A percentile compares a stretch with the other conserved stretches of the same genome.
Evolutionary conservation across 2,329 filamentous ascomycete species (phyloP).

Genomic region (Colletotrichum melonis): DNA sequence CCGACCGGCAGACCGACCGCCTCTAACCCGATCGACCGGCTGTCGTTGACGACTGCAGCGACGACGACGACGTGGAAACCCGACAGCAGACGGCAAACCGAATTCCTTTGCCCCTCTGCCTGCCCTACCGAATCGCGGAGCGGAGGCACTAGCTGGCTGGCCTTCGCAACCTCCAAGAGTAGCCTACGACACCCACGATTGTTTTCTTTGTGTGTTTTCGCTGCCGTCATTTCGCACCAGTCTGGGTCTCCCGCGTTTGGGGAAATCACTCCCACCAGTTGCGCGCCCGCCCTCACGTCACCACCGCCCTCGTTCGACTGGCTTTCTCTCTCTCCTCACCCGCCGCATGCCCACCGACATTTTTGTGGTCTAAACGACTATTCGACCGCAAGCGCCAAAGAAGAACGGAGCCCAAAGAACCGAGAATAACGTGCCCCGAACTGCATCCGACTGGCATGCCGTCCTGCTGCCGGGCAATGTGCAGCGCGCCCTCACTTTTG

Average conservation of each 20-base stretch:
- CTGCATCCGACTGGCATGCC: constrained; percentile 28
- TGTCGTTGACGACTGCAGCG: constrained; percentile 7
- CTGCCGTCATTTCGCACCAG: neutral
- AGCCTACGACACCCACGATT: neutral
- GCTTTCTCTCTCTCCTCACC: constrained; percentile 6
- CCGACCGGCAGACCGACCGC: constrained; percentile 1
- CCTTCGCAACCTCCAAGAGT: neutral
- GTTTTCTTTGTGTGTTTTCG: neutral
- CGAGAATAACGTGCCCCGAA: neutral
- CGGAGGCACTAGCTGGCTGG: neutral
- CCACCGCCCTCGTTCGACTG: neutral
- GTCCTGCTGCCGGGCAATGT: constrained; percentile 33
- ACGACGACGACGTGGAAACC: neutral
- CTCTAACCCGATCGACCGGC: constrained; percentile 16
- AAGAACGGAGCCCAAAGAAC: neutral
- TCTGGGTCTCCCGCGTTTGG: neutral
- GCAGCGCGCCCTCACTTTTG: constrained; percentile 20
- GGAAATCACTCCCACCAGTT: neutral
- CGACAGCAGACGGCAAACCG: neutral
- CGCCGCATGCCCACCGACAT: constrained; percentile 14
- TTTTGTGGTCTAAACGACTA: neutral
- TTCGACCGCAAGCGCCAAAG: neutral
- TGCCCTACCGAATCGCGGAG: neutral
- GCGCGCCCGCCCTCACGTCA: constrained; percentile 11
- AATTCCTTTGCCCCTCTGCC: neutral